These are phyloP conservation scores for Nevesoporus exiguus DNA, from an alignment of 768 basidiomycete species.

Conservation along the genomic window DNA sequence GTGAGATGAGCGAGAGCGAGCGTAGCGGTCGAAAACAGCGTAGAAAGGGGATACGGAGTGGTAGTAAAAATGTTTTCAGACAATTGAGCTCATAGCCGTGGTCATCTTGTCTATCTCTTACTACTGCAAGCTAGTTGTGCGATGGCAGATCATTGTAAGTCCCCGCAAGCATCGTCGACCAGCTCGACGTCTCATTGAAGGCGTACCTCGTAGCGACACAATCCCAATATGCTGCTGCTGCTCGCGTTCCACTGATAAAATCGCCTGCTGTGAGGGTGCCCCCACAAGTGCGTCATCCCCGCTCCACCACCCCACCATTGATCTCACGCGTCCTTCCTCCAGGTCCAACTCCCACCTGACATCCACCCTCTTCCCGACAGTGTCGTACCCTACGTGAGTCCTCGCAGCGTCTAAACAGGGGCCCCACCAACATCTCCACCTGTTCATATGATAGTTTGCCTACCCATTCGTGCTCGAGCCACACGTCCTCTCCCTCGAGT, in stretches of 20 bases:
- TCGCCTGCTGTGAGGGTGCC: slow-evolving; percentile 89
- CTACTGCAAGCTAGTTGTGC: too few species aligned
- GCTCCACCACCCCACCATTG: neutral
- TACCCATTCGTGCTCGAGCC: slow-evolving; percentile 94
- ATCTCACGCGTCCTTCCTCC: slow-evolving; percentile 36
- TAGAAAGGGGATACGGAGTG: slow-evolving; percentile 78
- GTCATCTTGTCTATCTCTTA: neutral
- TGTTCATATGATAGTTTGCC: slow-evolving; percentile 64
- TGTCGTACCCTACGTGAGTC: slow-evolving; percentile 79
- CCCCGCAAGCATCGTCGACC: neutral
- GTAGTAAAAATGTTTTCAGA: slow-evolving; percentile 83
- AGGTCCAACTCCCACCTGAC: slow-evolving; percentile 87
- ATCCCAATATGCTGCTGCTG: slow-evolving; percentile 78
- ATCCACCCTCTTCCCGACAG: slow-evolving; percentile 94
- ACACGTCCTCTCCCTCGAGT: slow-evolving; percentile 74
- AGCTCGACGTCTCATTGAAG: slow-evolving; percentile 1
- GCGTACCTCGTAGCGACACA: slow-evolving; percentile 15
- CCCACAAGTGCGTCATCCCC: slow-evolving; percentile 50
- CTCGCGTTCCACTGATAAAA: slow-evolving; percentile 83
- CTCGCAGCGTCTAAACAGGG: neutral
- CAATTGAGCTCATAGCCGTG: slow-evolving; percentile 16
- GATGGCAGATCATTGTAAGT: slow-evolving; percentile 26
- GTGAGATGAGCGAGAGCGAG: slow-evolving; percentile 59
- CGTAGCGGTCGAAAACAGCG: slow-evolving; percentile 76
- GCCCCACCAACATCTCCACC: slow-evolving; percentile 1